These are phyloP conservation scores for Coprinopsis sp. DNA, from an alignment of 768 basidiomycete genomes.

Conservation along the genomic window DNA sequence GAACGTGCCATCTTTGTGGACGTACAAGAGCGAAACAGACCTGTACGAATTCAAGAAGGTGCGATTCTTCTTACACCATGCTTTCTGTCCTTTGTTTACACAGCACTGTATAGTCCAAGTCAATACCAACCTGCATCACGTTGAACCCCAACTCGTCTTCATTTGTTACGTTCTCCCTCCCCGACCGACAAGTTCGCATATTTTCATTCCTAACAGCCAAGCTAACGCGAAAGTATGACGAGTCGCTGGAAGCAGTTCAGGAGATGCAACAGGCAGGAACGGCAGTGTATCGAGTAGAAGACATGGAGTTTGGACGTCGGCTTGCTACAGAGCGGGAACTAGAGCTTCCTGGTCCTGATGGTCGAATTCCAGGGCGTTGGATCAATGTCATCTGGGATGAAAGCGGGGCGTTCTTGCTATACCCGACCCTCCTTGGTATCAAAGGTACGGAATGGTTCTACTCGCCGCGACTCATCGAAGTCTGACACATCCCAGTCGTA, in stretches of 20 bases:
- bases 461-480: not conserved
- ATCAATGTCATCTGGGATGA: slow-evolving; percentile 97
- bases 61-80: slow-evolving; percentile 10
- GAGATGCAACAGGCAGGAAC: slow-evolving; percentile 99
- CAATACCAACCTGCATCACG: slow-evolving; percentile 86
- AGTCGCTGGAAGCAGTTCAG: slow-evolving; percentile 86
- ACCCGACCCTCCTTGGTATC: slow-evolving; percentile 90
- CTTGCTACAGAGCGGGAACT: slow-evolving; percentile 89
- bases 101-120: slow-evolving; percentile 61
- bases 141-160: slow-evolving; percentile 86
- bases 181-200: slow-evolving; percentile 90
- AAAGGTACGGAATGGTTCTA: slow-evolving; percentile 57
- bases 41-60: slow-evolving; percentile 99
- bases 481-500: slow-evolving; percentile 54
- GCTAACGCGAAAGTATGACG: slow-evolving; percentile 89
- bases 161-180: slow-evolving; percentile 90
- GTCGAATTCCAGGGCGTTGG: slow-evolving; percentile 68
- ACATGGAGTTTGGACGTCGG: slow-evolving; percentile 99
- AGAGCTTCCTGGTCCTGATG: slow-evolving; percentile 76
- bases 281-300: slow-evolving; percentile 85
- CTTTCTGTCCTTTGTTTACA: not conserved
- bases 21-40: slow-evolving; percentile 87
- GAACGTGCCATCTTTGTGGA: slow-evolving; percentile 77
- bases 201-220: slow-evolving; percentile 91
- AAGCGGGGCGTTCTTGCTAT: slow-evolving; percentile 89